These are phyloP conservation scores for Kwoniella mangroviensis DNA, from an alignment of 768 basidiomycete genomes.

Conservation along the genomic window DNA sequence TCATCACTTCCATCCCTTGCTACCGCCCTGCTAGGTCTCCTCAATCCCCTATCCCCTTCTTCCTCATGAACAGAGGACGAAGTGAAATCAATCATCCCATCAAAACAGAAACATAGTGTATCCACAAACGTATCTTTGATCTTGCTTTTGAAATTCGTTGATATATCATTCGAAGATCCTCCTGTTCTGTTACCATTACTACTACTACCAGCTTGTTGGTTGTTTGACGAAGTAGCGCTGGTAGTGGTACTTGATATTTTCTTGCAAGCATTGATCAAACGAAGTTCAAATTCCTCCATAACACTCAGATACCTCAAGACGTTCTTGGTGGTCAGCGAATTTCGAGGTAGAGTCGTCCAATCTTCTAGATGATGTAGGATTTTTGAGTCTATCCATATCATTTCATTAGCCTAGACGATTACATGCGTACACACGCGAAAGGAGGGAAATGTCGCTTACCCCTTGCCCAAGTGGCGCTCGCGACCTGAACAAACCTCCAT, in stretches of 20 bases:
- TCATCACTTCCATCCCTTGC: conserved; percentile 43
- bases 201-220: background rate
- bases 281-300: conserved; percentile 74
- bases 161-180: conserved; percentile 34
- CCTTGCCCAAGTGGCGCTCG: conserved; percentile 77
- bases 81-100: conserved; percentile 34
- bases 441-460: conserved; percentile 63
- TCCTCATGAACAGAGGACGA: background rate
- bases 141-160: conserved; percentile 32
- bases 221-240: background rate
- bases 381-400: conserved; percentile 68
- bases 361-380: conserved; percentile 81
- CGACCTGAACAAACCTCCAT: conserved; percentile 85
- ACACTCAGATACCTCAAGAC: conserved; percentile 75
- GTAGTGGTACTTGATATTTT: conserved; percentile 22
- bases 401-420: conserved; percentile 15
- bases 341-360: conserved; percentile 64
- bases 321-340: conserved; percentile 39
- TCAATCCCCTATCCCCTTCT: conserved; percentile 26
- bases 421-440: background rate
- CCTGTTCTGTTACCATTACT: conserved; percentile 18
- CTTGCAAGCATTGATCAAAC: conserved; percentile 34
- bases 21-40: conserved; percentile 20
- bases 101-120: conserved; percentile 45
- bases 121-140: conserved; percentile 53